Percentiles rank a stretch among this genome's conserved stretches.
These are phyloP conservation scores for Bimuria novae-zelandiae DNA, from an alignment of 2,329 filamentous ascomycete species.

Conservation along the genomic window DNA sequence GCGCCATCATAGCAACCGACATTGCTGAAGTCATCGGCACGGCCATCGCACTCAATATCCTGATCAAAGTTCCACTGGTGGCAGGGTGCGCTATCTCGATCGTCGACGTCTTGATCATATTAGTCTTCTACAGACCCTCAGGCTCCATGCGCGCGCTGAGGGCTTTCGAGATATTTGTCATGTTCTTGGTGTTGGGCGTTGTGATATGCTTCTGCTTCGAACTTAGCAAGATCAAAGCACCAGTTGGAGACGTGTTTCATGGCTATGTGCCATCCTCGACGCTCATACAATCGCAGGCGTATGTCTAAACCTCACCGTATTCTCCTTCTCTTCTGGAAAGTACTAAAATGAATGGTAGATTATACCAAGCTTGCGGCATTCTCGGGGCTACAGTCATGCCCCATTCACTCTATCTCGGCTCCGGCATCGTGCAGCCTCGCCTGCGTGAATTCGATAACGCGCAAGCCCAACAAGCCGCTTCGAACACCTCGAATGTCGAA, in stretches of 20 bases:
- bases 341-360: constrained; percentile 37
- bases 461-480: constrained; percentile 9
- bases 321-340: too few relatives aligned
- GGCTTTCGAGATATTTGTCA: constrained; percentile 60
- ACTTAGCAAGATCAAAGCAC: constrained; percentile 57
- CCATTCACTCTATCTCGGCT: constrained; percentile 63
- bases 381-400: constrained; percentile 73
- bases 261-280: constrained; percentile 61
- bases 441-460: constrained; percentile 42
- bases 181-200: constrained; percentile 58
- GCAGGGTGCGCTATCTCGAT: constrained; percentile 63
- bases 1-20: constrained; percentile 63
- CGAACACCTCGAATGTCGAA: constrained; percentile 12
- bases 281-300: constrained; percentile 58
- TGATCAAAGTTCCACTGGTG: constrained; percentile 58
- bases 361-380: constrained; percentile 72
- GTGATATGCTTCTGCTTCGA: constrained; percentile 63
- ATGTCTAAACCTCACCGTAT: constrained; percentile 7
- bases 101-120: constrained; percentile 60
- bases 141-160: constrained; percentile 58
- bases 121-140: constrained; percentile 60
- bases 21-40: constrained; percentile 64
- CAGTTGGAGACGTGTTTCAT: constrained; percentile 57
- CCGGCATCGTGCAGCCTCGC: constrained; percentile 60
- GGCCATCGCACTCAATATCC: constrained; percentile 61